Percentiles rank a stretch among this genome's conserved stretches.
Evolutionary conservation across 306 rosid species (phyloP).

Genomic region (Acacia acuminata): DNA sequence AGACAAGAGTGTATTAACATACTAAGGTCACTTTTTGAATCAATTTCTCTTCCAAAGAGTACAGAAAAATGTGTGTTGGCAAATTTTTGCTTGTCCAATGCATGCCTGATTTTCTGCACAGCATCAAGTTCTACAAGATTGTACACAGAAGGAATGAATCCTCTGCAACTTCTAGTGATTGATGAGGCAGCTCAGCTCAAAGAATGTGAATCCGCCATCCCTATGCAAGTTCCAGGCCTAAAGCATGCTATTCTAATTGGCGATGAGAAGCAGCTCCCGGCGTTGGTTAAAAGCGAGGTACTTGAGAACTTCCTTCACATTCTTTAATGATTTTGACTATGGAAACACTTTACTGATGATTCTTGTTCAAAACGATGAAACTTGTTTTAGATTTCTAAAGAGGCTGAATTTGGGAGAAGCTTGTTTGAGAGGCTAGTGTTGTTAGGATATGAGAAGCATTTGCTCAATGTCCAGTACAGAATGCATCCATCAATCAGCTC

Average conservation of each 20-base stretch:
- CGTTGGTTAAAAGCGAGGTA: conserved; percentile 60
- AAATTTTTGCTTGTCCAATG: conserved; percentile 44
- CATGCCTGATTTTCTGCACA: conserved; percentile 56
- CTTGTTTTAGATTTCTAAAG: conserved; percentile 22
- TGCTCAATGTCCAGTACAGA: conserved; percentile 42
- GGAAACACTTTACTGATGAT: neutral
- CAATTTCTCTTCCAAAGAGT: conserved; percentile 19
- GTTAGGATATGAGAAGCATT: conserved; percentile 33
- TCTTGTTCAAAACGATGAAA: neutral
- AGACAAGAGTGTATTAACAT: neutral
- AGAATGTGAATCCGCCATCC: conserved; percentile 62
- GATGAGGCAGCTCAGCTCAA: conserved; percentile 66
- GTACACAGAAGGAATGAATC: conserved; percentile 9
- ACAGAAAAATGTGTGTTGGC: neutral
- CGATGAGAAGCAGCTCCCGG: conserved; percentile 61
- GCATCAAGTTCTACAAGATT: conserved; percentile 46
- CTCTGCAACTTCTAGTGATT: conserved; percentile 42
- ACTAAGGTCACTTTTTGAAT: conserved; percentile 33
- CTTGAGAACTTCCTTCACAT: neutral
- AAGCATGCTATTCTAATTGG: conserved; percentile 48
- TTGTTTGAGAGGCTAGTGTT: conserved; percentile 41
- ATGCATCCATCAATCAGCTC: conserved; percentile 51
- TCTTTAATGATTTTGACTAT: conserved; percentile 8
- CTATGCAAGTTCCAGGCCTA: conserved; percentile 48
- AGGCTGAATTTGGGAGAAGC: conserved; percentile 50